These are phyloP conservation scores for Boletus rex-veris DNA, from an alignment of 768 basidiomycete species.

Conservation along the genomic window DNA sequence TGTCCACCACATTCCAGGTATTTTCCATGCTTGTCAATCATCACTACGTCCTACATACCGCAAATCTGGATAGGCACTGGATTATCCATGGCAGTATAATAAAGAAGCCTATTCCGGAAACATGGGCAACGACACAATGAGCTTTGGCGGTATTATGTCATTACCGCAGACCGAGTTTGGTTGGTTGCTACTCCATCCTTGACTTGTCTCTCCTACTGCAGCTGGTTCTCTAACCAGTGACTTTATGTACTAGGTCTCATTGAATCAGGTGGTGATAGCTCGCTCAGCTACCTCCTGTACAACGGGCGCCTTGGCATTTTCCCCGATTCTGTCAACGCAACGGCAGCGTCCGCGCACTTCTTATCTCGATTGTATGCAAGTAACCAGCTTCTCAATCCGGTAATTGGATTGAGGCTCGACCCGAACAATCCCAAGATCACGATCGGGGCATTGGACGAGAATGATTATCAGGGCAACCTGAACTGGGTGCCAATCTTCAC, in stretches of 20 bases:
- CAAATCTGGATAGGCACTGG: slow-evolving; percentile 1
- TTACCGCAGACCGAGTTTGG: slow-evolving; percentile 14
- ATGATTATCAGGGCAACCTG: slow-evolving; percentile 18
- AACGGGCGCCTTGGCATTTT: slow-evolving; percentile 22
- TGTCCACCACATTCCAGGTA: slow-evolving; percentile 19
- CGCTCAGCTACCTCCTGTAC: slow-evolving; percentile 19
- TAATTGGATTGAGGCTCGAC: slow-evolving; percentile 22
- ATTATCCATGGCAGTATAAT: slow-evolving; percentile 14
- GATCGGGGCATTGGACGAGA: slow-evolving; percentile 23
- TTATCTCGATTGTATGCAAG: slow-evolving; percentile 11
- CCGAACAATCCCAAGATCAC: slow-evolving; percentile 24
- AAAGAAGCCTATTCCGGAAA: slow-evolving; percentile 9
- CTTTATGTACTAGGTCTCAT: slow-evolving; percentile 6
- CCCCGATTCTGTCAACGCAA: slow-evolving; percentile 18
- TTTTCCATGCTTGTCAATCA: background rate
- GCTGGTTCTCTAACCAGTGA: background rate
- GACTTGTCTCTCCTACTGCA: background rate
- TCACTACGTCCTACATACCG: background rate
- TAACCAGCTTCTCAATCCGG: slow-evolving; percentile 20
- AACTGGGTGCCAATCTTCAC: slow-evolving; percentile 22
- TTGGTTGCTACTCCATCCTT: background rate
- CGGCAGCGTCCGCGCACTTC: slow-evolving; percentile 16
- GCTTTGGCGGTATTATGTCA: slow-evolving; percentile 14
- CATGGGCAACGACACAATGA: slow-evolving; percentile 12
- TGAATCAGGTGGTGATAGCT: slow-evolving; percentile 11